phyloP scores from a whole-genome alignment of 1,139 yeast genomes.

The Wickerhamiella pararugosa region DNA sequence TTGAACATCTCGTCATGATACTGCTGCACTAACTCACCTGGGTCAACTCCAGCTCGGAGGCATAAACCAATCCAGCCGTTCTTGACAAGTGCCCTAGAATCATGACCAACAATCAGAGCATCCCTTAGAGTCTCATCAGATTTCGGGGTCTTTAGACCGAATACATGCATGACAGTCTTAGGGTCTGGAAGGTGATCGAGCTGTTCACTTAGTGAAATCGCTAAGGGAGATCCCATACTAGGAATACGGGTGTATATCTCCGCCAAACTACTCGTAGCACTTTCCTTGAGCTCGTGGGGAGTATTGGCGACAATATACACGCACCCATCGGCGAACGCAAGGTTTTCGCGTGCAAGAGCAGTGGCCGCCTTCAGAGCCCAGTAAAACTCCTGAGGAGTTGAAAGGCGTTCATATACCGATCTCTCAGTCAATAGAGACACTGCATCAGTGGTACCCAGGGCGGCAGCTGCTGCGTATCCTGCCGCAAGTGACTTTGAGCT shows the following conservation, averaged over 20 bases:
- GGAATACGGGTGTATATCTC: not conserved
- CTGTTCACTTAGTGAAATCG: not conserved
- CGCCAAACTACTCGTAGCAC: not conserved
- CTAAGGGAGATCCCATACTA: slow-evolving; percentile 1
- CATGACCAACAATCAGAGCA: slow-evolving; percentile 43
- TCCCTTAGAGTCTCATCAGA: slow-evolving; percentile 29
- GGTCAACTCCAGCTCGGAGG: slow-evolving; percentile 46
- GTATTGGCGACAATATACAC: slow-evolving; percentile 1
- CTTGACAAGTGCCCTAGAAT: slow-evolving; percentile 27
- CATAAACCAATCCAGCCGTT: slow-evolving; percentile 73
- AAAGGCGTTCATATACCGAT: slow-evolving; percentile 17
- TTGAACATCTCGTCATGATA: slow-evolving; percentile 30
- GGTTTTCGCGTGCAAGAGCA: slow-evolving; percentile 7
- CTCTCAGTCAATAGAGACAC: slow-evolving; percentile 12
- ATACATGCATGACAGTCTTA: slow-evolving; percentile 6
- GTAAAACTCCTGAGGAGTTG: slow-evolving; percentile 16
- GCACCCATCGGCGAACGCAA: slow-evolving; percentile 15
- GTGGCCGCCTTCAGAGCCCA: slow-evolving; percentile 19
- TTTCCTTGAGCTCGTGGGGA: not conserved
- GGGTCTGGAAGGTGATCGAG: not conserved
- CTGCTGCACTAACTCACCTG: slow-evolving; percentile 39
- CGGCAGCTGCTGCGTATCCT: slow-evolving; percentile 12
- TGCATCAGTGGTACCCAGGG: slow-evolving; percentile 6
- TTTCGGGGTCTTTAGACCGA: slow-evolving; percentile 16
- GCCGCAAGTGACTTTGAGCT: slow-evolving; percentile 14